A percentile compares a stretch with the other conserved stretches of the same genome.
These are phyloP conservation scores for Fusarium staphyleae DNA, from an alignment of 2,329 filamentous ascomycete species.

Conservation along the genomic window DNA sequence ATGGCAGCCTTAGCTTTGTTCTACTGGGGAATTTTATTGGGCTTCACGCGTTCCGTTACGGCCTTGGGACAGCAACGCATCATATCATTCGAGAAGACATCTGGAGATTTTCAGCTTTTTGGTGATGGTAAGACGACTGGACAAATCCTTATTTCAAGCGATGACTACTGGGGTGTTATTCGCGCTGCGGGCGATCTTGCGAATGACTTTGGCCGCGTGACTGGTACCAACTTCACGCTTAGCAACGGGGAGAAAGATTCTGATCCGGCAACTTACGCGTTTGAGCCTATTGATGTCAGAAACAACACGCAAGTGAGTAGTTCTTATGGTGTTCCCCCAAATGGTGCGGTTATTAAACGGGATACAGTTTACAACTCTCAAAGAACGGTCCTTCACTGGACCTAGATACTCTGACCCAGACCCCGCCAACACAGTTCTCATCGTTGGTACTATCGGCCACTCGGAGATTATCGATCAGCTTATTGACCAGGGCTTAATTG, in stretches of 20 bases:
- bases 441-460: constrained; percentile 72
- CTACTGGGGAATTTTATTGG: not conserved
- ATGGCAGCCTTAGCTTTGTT: not conserved
- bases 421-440: constrained; percentile 62
- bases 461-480: constrained; percentile 68
- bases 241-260: constrained; percentile 55
- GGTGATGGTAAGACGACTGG: constrained; percentile 28
- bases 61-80: constrained; percentile 25
- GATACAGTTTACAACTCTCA: constrained; percentile 29
- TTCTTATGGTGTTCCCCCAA: not conserved
- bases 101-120: constrained; percentile 14
- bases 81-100: constrained; percentile 21
- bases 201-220: constrained; percentile 73
- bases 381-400: constrained; percentile 43
- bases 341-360: too few species aligned
- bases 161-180: constrained; percentile 73
- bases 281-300: constrained; percentile 52
- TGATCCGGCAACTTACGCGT: constrained; percentile 50
- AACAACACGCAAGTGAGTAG: constrained; percentile 56
- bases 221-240: constrained; percentile 68
- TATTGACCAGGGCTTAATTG: constrained; percentile 61
- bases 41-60: constrained; percentile 8
- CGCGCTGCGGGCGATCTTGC: constrained; percentile 72
- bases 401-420: constrained; percentile 53
- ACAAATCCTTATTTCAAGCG: constrained; percentile 62